Evolutionary conservation across 441 rosid genomes (phyloP), one percentile per base, ranked within the genome.

Genomic region (Sinapis alba): DNA sequence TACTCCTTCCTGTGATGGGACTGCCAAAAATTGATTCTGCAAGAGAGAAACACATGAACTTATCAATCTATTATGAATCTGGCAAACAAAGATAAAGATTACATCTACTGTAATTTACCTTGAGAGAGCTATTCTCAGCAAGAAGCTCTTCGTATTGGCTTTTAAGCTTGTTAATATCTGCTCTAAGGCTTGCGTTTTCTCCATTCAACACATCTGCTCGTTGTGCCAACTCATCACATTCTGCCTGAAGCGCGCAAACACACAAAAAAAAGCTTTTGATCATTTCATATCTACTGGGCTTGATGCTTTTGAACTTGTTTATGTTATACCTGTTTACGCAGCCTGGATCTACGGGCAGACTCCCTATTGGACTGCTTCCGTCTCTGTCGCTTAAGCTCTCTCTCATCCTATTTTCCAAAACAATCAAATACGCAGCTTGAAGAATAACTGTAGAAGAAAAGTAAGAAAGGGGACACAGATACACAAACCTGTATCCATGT

Each of bases 291-390:
- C 36, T 7, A 34, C 18, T 16, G 12, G 28, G 28, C 18, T 21
- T 62, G 27, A 30, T 63, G 65, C 36, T 50, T 30, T 64, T 16
- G 12, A 13, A 12, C 41, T 47, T 47, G 53, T 16, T 47, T 47
- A 7, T 47, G 50, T 24, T 36, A 91, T 50, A 50, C 98, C 95
- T 93, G 98, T 80, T 96, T 96, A 63, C 98, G 98, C 87, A 96
- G 79, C 77, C 99, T 86, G 67, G 99, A 96, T 54, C 97, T 85
- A 21, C 97, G 93, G 72, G 99, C 99, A 72, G 98, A 96, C 78
- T 93, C 98, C 71, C 98, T 86, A 81, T 96, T 96, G 63, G 99
- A 96, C 80, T 91, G 96, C 82, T 96, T 96, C 76, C 98, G 86
- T 87, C 85, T 89, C 80, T 93, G 98, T 76, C 94, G 85, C 87